phyloP scores from a whole-genome alignment of 306 rosid species.

The Prunus salicina region DNA sequence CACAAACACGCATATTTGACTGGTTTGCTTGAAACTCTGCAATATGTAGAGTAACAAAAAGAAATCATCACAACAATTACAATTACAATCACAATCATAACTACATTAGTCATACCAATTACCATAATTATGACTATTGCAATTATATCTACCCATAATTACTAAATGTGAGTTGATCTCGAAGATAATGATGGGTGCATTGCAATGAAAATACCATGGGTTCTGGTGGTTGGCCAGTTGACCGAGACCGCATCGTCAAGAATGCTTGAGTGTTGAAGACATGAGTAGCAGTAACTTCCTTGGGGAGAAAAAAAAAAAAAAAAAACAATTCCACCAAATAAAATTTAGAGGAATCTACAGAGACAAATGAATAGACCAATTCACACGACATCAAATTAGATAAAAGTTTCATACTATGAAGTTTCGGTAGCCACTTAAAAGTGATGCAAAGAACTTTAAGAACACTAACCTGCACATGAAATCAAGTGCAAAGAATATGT shows the following conservation, averaged over 20 bases:
- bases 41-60: background rate
- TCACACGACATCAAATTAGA: conserved; percentile 20
- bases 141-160: background rate
- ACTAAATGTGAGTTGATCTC: conserved; percentile 6
- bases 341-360: conserved; percentile 11
- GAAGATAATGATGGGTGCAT: conserved; percentile 25
- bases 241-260: conserved; percentile 83
- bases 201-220: conserved; percentile 68
- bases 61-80: background rate
- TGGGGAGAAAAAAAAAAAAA: background rate
- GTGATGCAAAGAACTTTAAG: conserved; percentile 88
- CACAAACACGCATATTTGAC: background rate
- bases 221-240: conserved; percentile 81
- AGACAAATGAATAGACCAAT: conserved; percentile 17
- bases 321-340: conserved; percentile 25
- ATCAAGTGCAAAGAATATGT: conserved; percentile 9
- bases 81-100: background rate
- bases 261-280: conserved; percentile 89
- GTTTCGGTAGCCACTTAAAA: conserved; percentile 96
- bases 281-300: conserved; percentile 79
- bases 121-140: background rate
- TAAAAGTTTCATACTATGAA: conserved; percentile 62
- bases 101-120: background rate
- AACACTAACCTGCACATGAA: conserved; percentile 78
- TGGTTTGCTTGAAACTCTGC: background rate